Evolutionary conservation across 2,329 filamentous ascomycete genomes (phyloP).

Genomic region (Laburnicola sp.): DNA sequence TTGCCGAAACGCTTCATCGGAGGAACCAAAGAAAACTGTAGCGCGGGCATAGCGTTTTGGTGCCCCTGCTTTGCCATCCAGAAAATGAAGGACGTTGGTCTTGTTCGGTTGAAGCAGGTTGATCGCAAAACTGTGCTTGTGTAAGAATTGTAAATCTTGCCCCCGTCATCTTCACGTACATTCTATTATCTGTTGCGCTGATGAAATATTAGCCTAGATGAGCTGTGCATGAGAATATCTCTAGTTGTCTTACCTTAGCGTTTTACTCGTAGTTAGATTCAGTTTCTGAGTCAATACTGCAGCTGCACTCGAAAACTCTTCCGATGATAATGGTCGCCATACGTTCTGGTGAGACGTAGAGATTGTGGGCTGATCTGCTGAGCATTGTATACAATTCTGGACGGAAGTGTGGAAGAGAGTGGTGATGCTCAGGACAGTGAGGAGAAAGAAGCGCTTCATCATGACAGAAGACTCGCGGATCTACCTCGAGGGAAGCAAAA

Average conservation of each 20-base stretch:
- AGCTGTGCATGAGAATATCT: not conserved
- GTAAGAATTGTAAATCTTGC: not conserved
- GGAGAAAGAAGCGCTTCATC: constrained; percentile 4
- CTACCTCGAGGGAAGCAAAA: no score
- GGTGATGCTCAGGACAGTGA: not conserved
- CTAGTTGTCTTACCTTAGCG: constrained; percentile 1
- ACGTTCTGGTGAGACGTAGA: constrained; percentile 10
- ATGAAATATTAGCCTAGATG: not conserved
- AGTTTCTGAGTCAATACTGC: constrained; percentile 5
- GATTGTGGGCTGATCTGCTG: constrained; percentile 2
- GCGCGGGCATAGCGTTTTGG: constrained; percentile 27
- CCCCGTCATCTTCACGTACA: not conserved
- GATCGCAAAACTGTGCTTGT: not conserved
- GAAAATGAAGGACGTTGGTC: constrained; percentile 21
- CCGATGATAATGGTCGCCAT: constrained; percentile 7
- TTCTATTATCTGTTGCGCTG: constrained; percentile 1
- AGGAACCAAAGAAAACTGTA: constrained; percentile 20
- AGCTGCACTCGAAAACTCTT: constrained; percentile 3
- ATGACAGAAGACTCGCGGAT: not conserved
- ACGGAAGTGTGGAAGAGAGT: not conserved
- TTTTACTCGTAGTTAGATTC: constrained; percentile 1
- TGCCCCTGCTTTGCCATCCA: constrained; percentile 14
- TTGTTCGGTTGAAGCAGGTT: constrained; percentile 26
- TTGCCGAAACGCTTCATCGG: constrained; percentile 39
- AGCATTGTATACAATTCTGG: constrained; percentile 2